Evolutionary conservation across 768 basidiomycete species (phyloP).

Genomic region (Leccinum imitatum): DNA sequence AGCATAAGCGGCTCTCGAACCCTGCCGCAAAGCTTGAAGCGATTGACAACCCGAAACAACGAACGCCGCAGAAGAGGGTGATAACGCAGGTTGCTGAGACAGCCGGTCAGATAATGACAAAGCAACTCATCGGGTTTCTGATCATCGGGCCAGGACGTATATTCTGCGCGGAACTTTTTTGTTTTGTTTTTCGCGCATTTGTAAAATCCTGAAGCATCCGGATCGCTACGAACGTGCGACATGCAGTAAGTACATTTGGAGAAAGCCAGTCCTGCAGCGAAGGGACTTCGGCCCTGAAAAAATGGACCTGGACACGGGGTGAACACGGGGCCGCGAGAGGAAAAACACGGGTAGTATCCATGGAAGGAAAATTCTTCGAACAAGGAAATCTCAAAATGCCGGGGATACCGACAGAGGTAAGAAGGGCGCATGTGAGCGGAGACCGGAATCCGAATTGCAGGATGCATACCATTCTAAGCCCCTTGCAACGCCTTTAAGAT

Average conservation of each 20-base stretch:
- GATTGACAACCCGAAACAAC: conserved; percentile 4
- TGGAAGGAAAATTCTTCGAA: neutral
- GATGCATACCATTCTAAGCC: neutral
- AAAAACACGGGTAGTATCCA: neutral
- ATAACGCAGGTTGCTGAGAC: conserved; percentile 3
- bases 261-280: neutral
- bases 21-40: neutral
- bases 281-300: neutral
- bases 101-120: neutral
- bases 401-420: neutral
- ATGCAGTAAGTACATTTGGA: neutral
- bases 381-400: neutral
- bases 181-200: neutral
- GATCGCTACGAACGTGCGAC: conserved; percentile 2
- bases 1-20: conserved; percentile 3
- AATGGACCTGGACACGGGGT: neutral
- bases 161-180: conserved; percentile 1
- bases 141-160: neutral
- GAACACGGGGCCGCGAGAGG: neutral
- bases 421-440: neutral
- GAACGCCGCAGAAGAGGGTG: neutral
- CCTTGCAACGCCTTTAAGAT: neutral
- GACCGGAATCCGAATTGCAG: neutral
- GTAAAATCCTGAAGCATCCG: neutral
- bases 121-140: neutral